These are phyloP conservation scores for Tilletiopsis washingtonensis DNA, from an alignment of 1,284 basidiomycete genomes.

Conservation along the genomic window DNA sequence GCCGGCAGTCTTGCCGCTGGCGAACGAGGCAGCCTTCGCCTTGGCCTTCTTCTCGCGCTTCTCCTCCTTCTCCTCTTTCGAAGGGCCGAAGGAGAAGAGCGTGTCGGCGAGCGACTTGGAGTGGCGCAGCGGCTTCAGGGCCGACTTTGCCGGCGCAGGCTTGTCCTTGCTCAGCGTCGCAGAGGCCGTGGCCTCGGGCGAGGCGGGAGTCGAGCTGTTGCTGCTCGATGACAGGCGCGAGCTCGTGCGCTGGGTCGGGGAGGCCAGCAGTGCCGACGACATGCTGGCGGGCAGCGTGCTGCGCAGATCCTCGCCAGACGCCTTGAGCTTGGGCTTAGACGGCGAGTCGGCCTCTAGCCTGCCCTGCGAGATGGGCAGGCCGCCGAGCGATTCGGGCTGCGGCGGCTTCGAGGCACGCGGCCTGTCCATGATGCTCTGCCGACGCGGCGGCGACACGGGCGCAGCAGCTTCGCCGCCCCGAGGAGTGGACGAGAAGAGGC, in stretches of 20 bases:
- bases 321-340: not conserved
- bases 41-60: constrained; percentile 22
- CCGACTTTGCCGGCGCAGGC: constrained; percentile 27
- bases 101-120: constrained; percentile 38
- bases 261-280: constrained; percentile 2
- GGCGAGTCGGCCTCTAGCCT: constrained; percentile 15
- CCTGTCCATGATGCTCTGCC: constrained; percentile 23
- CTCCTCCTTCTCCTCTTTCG: constrained; percentile 18
- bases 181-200: not conserved
- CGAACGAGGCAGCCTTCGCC: constrained; percentile 1
- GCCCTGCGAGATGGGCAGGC: constrained; percentile 21
- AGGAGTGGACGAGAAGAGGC: not conserved
- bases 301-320: constrained; percentile 16
- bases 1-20: not conserved
- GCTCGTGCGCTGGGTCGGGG: not conserved
- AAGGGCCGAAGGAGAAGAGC: constrained; percentile 24
- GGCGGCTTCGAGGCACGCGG: constrained; percentile 14
- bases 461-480: not conserved
- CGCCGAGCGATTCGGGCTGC: constrained; percentile 30
- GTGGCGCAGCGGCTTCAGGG: constrained; percentile 14
- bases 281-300: constrained; percentile 18
- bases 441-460: constrained; percentile 2
- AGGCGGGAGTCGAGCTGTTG: not conserved
- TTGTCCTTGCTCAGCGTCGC: constrained; percentile 17
- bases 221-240: not conserved